Conservation (phyloP, 352 stramenopile species). For the Sclerospora graminicola region DNA sequence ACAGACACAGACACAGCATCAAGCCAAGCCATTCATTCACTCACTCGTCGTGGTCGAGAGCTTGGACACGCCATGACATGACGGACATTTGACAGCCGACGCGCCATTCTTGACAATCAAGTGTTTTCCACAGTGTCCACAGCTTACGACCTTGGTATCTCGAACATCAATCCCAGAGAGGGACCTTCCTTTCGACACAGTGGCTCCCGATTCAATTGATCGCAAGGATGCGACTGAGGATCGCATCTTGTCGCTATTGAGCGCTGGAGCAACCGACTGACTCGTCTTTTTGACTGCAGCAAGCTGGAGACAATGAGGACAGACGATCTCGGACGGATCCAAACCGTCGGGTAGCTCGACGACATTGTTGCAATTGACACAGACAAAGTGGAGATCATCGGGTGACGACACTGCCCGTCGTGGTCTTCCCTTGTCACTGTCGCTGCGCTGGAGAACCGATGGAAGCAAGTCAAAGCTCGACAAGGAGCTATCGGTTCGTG, state of each 20-base stretch:
- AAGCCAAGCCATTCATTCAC: conserved; percentile 19
- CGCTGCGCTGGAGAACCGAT: conserved; percentile 1
- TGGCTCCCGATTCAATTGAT: conserved; percentile 26
- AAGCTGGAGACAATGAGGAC: conserved; percentile 53
- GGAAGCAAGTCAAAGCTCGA: conserved; percentile 17
- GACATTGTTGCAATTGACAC: conserved; percentile 45
- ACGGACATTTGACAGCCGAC: conserved; percentile 71
- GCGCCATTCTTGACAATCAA: conserved; percentile 73
- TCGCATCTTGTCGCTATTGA: conserved; percentile 19
- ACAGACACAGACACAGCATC: not conserved
- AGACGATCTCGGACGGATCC: conserved; percentile 41
- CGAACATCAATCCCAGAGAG: conserved; percentile 47
- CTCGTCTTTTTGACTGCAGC: conserved; percentile 35
- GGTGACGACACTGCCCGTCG: conserved; percentile 7
- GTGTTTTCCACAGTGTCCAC: conserved; percentile 76
- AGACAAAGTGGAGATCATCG: conserved; percentile 26
- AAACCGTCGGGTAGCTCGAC: conserved; percentile 38
- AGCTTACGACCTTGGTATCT: conserved; percentile 80
- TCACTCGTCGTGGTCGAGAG: conserved; percentile 74
- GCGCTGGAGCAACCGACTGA: conserved; percentile 14
- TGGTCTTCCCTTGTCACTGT: not conserved
- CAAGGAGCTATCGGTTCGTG: conserved; percentile 22
- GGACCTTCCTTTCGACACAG: conserved; percentile 17
- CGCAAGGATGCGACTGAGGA: conserved; percentile 17
- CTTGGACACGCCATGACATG: conserved; percentile 74